Base-by-base conservation (phyloP, 306 rosid species). In the Vicia villosa region DNA sequence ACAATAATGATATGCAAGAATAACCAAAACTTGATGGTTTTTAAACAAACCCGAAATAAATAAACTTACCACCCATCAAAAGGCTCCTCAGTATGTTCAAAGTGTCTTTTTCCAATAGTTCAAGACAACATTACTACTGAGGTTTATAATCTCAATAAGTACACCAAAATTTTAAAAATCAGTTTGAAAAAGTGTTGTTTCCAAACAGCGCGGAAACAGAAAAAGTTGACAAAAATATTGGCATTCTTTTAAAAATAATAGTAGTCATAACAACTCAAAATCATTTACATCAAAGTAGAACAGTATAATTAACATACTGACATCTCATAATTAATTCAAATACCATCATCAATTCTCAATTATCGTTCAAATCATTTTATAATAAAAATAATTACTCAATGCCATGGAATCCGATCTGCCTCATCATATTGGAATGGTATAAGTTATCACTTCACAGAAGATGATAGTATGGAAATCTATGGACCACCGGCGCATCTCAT, bases 21-120 rank as follows among this genome's bases (percentile, higher is more conserved):
- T 26, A 11, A 28, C 63, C 40, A 56, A 56, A 56, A 56, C 38
- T 26, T 52, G 34, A 9, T 14, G 20, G n/a, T 19, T 56, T 56
- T 56, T 11, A 54, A 54, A 22, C 60, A 54, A 54, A 54, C 60
- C 60, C 34, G 24, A 54, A 54, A 54, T 20, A 11, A 52, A 52
- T 12, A 54, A 22, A 22, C 13, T 54, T 54, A 15, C 36, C 60
- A 22, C 34, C 60, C 3, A 54, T 24, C 60, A 54, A 54, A 54
- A 12, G 15, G 34, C 60, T 54, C 34, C 32, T 54, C 8, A 5
- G 60, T 54, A 24, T 50, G 34, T 7, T 22, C 10, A 5, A 5
- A 54, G 2, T 11, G 11, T 52, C 13, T 22, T 54, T 54, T 54
- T 22, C 24, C 34, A 54, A 22, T 21, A 20, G 24, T 16, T 21